These are phyloP conservation scores for Alternaria gansuensis DNA, from an alignment of 2,329 filamentous ascomycete genomes.

Conservation along the genomic window DNA sequence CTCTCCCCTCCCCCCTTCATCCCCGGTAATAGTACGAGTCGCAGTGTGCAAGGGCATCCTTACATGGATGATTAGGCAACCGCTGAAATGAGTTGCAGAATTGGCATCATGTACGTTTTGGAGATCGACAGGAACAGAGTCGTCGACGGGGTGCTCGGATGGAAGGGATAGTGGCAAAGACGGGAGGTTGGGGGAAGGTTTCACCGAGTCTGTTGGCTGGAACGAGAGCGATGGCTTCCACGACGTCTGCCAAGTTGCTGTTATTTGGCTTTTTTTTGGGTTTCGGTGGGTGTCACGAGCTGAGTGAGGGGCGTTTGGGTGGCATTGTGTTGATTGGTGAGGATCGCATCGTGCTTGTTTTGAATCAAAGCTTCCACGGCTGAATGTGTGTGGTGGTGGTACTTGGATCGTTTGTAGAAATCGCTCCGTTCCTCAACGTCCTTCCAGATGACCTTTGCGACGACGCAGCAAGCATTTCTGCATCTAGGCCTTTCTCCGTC, in stretches of 20 bases:
- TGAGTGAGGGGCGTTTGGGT: slow-evolving; percentile 12
- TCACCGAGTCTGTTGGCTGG: slow-evolving; percentile 18
- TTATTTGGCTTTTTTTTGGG: slow-evolving; percentile 3
- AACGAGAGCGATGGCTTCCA: slow-evolving; percentile 20
- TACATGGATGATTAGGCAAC: slow-evolving; percentile 23
- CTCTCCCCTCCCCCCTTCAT: neutral
- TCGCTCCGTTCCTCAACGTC: slow-evolving; percentile 7
- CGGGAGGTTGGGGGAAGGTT: slow-evolving; percentile 9
- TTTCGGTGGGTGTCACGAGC: slow-evolving; percentile 13
- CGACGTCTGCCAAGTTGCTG: slow-evolving; percentile 16
- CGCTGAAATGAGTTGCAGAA: slow-evolving; percentile 19
- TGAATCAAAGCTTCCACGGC: slow-evolving; percentile 9
- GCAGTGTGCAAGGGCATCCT: slow-evolving; percentile 20
- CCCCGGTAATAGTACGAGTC: slow-evolving; percentile 8
- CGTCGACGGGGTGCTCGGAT: slow-evolving; percentile 7
- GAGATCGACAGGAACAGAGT: slow-evolving; percentile 29
- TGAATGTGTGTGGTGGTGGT: slow-evolving; percentile 5
- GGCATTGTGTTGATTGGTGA: slow-evolving; percentile 7
- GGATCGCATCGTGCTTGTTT: slow-evolving; percentile 2
- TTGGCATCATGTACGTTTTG: slow-evolving; percentile 24
- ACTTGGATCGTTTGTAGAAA: slow-evolving; percentile 10
- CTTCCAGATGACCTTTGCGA: slow-evolving; percentile 13
- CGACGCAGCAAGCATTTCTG: slow-evolving; percentile 15
- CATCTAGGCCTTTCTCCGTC: slow-evolving; percentile 10
- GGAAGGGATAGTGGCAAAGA: slow-evolving; percentile 13